Conservation (phyloP, 2,329 filamentous ascomycete species). For the Aspergillus intermedius region DNA sequence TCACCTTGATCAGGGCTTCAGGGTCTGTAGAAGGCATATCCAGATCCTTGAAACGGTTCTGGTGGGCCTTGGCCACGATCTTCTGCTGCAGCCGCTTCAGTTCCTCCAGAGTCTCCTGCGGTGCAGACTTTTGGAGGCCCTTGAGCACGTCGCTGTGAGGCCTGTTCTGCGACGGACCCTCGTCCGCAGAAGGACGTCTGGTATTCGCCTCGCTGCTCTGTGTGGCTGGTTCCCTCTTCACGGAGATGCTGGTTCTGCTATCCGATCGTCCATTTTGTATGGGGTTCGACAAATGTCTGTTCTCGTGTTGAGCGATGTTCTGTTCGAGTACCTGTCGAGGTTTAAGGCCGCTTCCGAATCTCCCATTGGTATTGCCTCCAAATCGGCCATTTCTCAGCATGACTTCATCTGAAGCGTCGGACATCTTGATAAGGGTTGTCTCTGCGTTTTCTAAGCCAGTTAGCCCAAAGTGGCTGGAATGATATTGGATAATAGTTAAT, state of each 20-base stretch:
- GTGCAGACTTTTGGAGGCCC: conserved; percentile 1
- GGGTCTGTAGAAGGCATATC: conserved; percentile 9
- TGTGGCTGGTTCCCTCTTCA: neutral
- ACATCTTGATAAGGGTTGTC: conserved; percentile 1
- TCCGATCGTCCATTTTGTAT: neutral
- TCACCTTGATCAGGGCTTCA: conserved; percentile 15
- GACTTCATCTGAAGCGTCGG: conserved; percentile 16
- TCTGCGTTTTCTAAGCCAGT: neutral
- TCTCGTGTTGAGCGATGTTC: neutral
- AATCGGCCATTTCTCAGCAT: conserved; percentile 9
- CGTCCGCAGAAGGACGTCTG: neutral
- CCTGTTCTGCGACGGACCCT: neutral
- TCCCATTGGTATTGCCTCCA: neutral
- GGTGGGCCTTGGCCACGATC: conserved; percentile 11
- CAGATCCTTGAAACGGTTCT: conserved; percentile 6
- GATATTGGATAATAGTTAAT: neutral
- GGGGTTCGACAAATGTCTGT: neutral
- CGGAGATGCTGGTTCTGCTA: neutral
- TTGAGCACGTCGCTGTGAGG: neutral
- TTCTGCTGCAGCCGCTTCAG: conserved; percentile 14
- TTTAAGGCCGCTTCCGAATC: neutral
- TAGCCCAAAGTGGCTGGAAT: neutral
- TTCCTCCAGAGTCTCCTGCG: conserved; percentile 12
- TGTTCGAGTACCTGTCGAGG: neutral
- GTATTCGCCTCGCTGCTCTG: neutral